Conservation (phyloP, 495 filamentous ascomycete species). For the Articulospora tetracladia region DNA sequence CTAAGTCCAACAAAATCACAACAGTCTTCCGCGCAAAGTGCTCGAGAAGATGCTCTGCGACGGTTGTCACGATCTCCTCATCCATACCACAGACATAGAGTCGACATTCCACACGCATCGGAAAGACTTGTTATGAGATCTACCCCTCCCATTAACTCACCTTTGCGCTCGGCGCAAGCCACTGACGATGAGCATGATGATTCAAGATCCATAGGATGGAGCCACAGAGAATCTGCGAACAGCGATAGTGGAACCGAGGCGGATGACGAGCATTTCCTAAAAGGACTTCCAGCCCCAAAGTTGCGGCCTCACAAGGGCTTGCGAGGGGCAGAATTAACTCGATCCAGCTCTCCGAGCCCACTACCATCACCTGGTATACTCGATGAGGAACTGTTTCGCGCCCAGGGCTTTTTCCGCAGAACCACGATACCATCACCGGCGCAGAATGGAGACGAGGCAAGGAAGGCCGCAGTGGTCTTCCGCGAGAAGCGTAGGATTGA, state of each 20-base stretch:
- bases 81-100: conserved; percentile 61
- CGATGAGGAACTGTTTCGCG: conserved; percentile 40
- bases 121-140: conserved; percentile 27
- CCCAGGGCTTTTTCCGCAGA: conserved; percentile 1
- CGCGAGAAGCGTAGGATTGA: conserved; percentile 38
- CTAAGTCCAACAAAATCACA: conserved; percentile 8
- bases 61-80: conserved; percentile 70
- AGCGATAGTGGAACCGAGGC: conserved; percentile 92
- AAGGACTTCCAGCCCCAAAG: conserved; percentile 74
- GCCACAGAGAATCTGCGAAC: conserved; percentile 39
- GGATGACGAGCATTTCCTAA: conserved; percentile 81
- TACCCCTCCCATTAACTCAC: conserved; percentile 9
- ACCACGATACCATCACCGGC: neutral
- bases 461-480: conserved; percentile 29
- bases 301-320: conserved; percentile 71
- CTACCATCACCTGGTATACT: conserved; percentile 52
- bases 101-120: conserved; percentile 39
- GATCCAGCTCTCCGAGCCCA: conserved; percentile 50
- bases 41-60: conserved; percentile 36
- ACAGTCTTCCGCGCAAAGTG: conserved; percentile 17
- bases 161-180: conserved; percentile 9
- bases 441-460: conserved; percentile 8
- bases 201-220: neutral
- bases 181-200: conserved; percentile 19
- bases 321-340: conserved; percentile 42